Evolutionary conservation across 1,284 basidiomycete genomes (phyloP).

Genomic region (Trichosporon asahii): DNA sequence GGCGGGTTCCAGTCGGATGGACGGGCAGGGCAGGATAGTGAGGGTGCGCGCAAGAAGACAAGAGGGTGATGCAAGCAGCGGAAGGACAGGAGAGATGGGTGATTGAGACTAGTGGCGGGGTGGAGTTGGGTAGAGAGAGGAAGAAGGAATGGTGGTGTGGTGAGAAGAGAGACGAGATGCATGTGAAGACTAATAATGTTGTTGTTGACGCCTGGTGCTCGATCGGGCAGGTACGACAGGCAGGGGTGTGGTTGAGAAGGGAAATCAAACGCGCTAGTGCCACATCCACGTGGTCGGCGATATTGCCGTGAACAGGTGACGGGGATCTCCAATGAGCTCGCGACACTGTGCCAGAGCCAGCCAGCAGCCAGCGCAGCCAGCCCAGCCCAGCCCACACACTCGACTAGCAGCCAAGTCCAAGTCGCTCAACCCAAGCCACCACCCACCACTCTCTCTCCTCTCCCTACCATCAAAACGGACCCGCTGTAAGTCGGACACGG

Average conservation of each 20-base stretch:
- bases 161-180: background rate
- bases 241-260: slow-evolving; percentile 4
- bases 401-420: slow-evolving; percentile 2
- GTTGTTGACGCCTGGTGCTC: slow-evolving; percentile 1
- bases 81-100: background rate
- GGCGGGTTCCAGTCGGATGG: background rate
- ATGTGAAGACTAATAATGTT: background rate
- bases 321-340: slow-evolving; percentile 1
- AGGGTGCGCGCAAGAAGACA: background rate
- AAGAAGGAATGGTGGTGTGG: background rate
- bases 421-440: background rate
- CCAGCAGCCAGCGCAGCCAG: slow-evolving; percentile 2
- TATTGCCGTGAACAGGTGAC: slow-evolving; percentile 11
- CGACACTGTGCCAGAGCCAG: slow-evolving; percentile 1
- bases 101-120: background rate
- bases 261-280: slow-evolving; percentile 23
- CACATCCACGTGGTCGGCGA: slow-evolving; percentile 9
- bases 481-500: slow-evolving; percentile 5
- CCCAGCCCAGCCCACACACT: no score
- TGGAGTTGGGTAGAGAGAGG: background rate
- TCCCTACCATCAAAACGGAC: slow-evolving; percentile 12
- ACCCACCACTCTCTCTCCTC: slow-evolving; percentile 9
- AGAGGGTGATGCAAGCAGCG: background rate
- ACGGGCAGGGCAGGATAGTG: background rate
- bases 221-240: no score